Conservation (phyloP, 2,329 filamentous ascomycete species). For the Exutisphaerella laricina region DNA sequence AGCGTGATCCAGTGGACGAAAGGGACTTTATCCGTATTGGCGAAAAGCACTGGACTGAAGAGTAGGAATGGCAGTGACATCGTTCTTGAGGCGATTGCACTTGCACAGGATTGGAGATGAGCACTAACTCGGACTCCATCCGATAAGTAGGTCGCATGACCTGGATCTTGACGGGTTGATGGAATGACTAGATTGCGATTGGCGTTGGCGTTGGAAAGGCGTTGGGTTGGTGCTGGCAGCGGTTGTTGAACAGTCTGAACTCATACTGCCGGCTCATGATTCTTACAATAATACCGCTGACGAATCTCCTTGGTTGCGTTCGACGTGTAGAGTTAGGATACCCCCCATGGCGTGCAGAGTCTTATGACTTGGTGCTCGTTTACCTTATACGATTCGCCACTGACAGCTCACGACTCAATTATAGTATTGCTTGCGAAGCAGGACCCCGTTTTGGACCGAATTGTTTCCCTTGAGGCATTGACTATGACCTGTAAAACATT, state of each 20-base stretch:
- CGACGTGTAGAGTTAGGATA: too few relatives aligned
- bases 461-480: too few relatives aligned
- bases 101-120: background rate
- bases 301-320: slow-evolving; percentile 1
- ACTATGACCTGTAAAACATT: too few relatives aligned
- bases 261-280: background rate
- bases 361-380: too few relatives aligned
- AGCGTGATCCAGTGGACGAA: slow-evolving; percentile 23
- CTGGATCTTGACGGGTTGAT: too few relatives aligned
- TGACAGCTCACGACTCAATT: background rate
- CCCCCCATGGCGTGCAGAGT: too few relatives aligned
- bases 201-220: background rate
- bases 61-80: slow-evolving; percentile 12
- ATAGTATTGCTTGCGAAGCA: background rate
- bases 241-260: background rate
- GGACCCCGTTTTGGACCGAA: background rate
- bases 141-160: too few relatives aligned
- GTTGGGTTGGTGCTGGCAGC: too few relatives aligned
- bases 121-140: too few relatives aligned
- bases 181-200: background rate
- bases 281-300: background rate
- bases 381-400: too few relatives aligned
- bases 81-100: too few relatives aligned
- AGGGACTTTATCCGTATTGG: slow-evolving; percentile 22
- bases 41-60: slow-evolving; percentile 31